Conservation (phyloP, 306 rosid species). For the Dryas octopetala region DNA sequence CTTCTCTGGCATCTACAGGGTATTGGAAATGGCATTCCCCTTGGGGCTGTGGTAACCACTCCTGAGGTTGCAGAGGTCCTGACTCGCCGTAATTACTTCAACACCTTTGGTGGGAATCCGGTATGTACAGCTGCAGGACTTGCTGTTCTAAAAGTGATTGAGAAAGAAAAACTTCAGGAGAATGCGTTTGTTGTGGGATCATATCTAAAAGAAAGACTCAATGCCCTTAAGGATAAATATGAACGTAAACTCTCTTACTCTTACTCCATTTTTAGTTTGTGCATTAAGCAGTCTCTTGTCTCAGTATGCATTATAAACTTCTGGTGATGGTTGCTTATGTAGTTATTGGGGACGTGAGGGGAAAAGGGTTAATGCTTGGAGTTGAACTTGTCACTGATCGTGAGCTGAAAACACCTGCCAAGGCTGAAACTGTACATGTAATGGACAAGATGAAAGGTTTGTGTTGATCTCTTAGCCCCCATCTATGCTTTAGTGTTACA, state of each 20-base stretch:
- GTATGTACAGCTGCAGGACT: constrained; percentile 89
- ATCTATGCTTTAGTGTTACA: background rate
- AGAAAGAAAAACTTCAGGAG: constrained; percentile 84
- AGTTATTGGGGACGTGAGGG: constrained; percentile 93
- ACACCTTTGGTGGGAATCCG: constrained; percentile 96
- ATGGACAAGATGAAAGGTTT: constrained; percentile 89
- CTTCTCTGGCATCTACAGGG: constrained; percentile 48
- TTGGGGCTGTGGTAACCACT: constrained; percentile 95
- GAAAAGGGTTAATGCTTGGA: constrained; percentile 86
- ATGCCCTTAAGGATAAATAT: constrained; percentile 64
- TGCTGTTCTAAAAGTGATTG: constrained; percentile 84
- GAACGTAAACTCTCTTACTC: constrained; percentile 45
- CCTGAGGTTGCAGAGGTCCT: constrained; percentile 83
- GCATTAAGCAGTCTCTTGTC: background rate
- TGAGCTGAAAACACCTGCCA: constrained; percentile 79
- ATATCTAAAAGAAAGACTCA: constrained; percentile 68
- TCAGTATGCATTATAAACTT: background rate
- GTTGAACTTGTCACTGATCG: constrained; percentile 86
- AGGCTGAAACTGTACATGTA: constrained; percentile 59
- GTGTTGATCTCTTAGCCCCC: constrained; percentile 5
- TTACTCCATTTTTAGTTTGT: background rate
- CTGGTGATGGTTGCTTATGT: constrained; percentile 13
- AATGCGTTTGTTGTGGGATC: constrained; percentile 76
- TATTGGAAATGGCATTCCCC: constrained; percentile 97
- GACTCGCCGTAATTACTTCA: constrained; percentile 73